Evolutionary conservation across 768 basidiomycete species (phyloP).

Genomic region (Inosperma sp.): DNA sequence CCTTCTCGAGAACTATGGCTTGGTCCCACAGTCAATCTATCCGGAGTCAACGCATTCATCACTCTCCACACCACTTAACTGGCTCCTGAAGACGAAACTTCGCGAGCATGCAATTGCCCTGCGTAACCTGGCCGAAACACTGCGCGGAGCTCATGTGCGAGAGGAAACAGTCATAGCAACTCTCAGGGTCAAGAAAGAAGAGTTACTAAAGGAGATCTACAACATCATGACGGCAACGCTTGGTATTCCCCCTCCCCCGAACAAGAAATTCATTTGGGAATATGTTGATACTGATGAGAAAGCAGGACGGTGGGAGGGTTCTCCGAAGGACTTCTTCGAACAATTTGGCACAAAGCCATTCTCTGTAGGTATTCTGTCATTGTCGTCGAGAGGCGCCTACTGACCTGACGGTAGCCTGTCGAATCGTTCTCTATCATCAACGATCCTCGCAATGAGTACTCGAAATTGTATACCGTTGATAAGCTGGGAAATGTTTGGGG

Average conservation of each 20-base stretch:
- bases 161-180: conserved; percentile 44
- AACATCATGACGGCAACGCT: conserved; percentile 79
- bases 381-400: not conserved
- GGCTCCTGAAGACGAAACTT: conserved; percentile 82
- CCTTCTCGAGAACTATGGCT: conserved; percentile 66
- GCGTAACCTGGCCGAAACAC: conserved; percentile 53
- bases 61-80: conserved; percentile 65
- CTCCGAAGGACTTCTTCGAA: conserved; percentile 75
- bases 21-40: conserved; percentile 78
- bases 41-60: conserved; percentile 85
- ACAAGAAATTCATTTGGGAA: conserved; percentile 78
- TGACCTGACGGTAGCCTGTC: conserved; percentile 39
- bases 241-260: conserved; percentile 77
- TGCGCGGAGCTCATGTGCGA: conserved; percentile 46
- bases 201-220: conserved; percentile 80
- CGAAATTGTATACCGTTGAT: conserved; percentile 84
- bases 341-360: conserved; percentile 55
- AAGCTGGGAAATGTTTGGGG: conserved; percentile 92
- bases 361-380: conserved; percentile 37
- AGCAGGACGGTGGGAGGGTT: conserved; percentile 70
- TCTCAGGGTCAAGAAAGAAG: conserved; percentile 80
- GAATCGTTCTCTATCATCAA: conserved; percentile 92
- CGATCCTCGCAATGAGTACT: conserved; percentile 84
- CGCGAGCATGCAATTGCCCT: conserved; percentile 87
- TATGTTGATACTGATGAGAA: conserved; percentile 82